phyloP scores from a whole-genome alignment of 331 rosid species.

The Phaseolus coccineus region DNA sequence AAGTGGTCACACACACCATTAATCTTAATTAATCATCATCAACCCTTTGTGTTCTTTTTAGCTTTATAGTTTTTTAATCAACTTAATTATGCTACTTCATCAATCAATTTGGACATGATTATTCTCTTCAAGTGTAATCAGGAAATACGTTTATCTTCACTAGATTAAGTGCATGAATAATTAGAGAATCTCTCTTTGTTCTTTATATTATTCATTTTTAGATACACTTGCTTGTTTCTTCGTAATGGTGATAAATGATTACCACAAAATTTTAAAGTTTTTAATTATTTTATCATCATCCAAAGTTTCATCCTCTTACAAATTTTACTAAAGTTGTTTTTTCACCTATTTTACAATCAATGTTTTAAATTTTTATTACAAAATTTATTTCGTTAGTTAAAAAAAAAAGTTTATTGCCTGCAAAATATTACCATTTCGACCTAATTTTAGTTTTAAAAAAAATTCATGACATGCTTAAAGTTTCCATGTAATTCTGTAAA shows the following conservation, averaged over 20 bases:
- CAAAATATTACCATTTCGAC: too few relatives aligned
- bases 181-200: neutral
- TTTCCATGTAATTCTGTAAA: too few relatives aligned
- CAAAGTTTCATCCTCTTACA: too few relatives aligned
- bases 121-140: neutral
- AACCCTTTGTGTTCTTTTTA: neutral
- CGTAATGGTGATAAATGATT: neutral
- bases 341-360: too few relatives aligned
- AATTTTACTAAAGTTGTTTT: too few relatives aligned
- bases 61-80: neutral
- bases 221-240: neutral
- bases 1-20: slow-evolving; percentile 2
- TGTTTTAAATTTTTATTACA: too few relatives aligned
- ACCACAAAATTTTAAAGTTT: neutral
- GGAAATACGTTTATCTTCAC: neutral
- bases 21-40: neutral
- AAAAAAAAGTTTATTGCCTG: too few relatives aligned
- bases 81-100: neutral
- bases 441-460: too few relatives aligned
- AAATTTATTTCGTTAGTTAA: too few relatives aligned
- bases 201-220: neutral
- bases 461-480: too few relatives aligned
- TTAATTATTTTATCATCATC: too few relatives aligned
- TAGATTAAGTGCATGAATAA: neutral
- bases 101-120: neutral